phyloP scores from a whole-genome alignment of 768 basidiomycete genomes.

The Suillus hirtellus region DNA sequence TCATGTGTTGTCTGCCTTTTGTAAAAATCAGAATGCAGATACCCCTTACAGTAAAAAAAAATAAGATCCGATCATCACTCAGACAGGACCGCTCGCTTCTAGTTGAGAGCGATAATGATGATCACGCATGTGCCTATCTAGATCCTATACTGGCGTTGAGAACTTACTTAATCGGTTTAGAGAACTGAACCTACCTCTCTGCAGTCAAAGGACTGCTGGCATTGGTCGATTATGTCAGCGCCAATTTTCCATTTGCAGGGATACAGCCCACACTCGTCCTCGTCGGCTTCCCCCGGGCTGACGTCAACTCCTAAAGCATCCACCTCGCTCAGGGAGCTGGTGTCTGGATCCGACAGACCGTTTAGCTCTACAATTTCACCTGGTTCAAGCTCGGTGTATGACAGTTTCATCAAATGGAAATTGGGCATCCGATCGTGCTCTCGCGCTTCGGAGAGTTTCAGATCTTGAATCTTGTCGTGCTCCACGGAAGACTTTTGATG shows the following conservation, averaged over 20 bases:
- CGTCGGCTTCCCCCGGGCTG: constrained; percentile 5
- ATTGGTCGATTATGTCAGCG: constrained; percentile 27
- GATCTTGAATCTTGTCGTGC: constrained; percentile 21
- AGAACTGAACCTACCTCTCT: constrained; percentile 26
- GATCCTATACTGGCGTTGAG: constrained; percentile 9
- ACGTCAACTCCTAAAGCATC: constrained; percentile 1
- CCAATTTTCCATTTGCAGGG: constrained; percentile 30
- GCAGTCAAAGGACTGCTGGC: constrained; percentile 28
- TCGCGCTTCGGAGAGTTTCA: constrained; percentile 15
- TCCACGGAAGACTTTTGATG: constrained; percentile 21
- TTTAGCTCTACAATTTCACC: constrained; percentile 23
- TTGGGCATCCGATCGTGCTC: constrained; percentile 12
- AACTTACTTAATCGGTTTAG: neutral
- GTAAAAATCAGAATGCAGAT: neutral
- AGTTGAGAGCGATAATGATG: neutral
- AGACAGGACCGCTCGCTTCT: too few relatives aligned
- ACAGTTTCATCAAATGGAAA: neutral
- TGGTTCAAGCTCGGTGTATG: constrained; percentile 6
- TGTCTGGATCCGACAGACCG: constrained; percentile 14
- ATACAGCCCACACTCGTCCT: constrained; percentile 23
- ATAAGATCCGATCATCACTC: neutral
- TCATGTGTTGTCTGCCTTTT: neutral
- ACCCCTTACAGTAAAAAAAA: neutral
- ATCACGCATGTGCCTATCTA: constrained; percentile 9
- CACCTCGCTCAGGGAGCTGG: constrained; percentile 1